These are phyloP conservation scores for Stemphylium lycopersici DNA, from an alignment of 2,329 filamentous ascomycete genomes.

Conservation along the genomic window DNA sequence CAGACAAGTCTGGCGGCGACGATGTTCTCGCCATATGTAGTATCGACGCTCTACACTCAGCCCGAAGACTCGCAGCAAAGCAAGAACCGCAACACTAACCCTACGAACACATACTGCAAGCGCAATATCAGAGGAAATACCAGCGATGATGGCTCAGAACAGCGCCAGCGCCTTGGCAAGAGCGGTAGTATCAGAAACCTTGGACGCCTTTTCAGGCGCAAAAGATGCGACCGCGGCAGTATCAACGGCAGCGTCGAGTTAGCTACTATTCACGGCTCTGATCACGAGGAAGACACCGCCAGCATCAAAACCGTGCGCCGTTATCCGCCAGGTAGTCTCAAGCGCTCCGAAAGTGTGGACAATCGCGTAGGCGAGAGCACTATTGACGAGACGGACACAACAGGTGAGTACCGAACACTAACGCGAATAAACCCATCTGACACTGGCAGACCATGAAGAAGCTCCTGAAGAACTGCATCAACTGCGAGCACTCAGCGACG, in stretches of 20 bases:
- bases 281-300: neutral
- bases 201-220: constrained; percentile 1
- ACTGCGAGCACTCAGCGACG: neutral
- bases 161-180: neutral
- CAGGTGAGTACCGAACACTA: neutral
- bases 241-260: neutral
- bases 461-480: neutral
- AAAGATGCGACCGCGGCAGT: neutral
- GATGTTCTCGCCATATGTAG: constrained; percentile 4
- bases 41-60: constrained; percentile 2
- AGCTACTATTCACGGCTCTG: neutral
- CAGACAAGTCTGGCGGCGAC: constrained; percentile 5
- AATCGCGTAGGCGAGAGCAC: neutral
- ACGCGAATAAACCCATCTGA: neutral
- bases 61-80: neutral
- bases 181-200: constrained; percentile 6
- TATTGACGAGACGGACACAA: neutral
- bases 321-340: neutral
- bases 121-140: neutral
- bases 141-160: neutral
- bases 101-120: neutral
- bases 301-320: neutral
- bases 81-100: neutral
- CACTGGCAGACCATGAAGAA: neutral
- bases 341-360: neutral